A percentile compares a stretch with the other conserved stretches of the same genome.
These are phyloP conservation scores for Monosporascus sp. DNA, from an alignment of 2,329 filamentous ascomycete species.

Conservation along the genomic window DNA sequence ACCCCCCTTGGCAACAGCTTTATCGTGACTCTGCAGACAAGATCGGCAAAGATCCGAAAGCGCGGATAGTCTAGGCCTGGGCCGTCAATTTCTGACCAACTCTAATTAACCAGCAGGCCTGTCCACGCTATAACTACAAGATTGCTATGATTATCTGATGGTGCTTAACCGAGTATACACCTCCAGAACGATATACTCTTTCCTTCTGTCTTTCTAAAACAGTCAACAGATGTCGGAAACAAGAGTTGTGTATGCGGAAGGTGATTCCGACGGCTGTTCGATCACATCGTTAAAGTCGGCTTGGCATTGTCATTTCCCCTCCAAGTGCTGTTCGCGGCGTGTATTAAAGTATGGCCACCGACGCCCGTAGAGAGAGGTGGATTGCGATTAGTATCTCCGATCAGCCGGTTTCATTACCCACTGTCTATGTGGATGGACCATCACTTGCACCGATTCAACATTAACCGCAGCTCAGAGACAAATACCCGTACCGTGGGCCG, in stretches of 20 bases:
- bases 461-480: too few species aligned
- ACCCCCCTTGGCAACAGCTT: not conserved
- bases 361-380: not conserved
- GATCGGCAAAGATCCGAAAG: not conserved
- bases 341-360: not conserved
- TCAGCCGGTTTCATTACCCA: not conserved
- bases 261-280: not conserved
- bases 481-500: too few species aligned
- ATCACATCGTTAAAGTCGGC: not conserved
- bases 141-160: too few species aligned
- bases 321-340: not conserved
- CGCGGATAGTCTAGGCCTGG: not conserved
- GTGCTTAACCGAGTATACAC: too few species aligned
- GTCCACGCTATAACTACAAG: not conserved
- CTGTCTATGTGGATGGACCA: not conserved
- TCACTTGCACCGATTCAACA: too few species aligned
- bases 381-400: not conserved
- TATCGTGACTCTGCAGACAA: not conserved
- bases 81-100: not conserved
- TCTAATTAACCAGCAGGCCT: not conserved
- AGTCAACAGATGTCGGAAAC: too few species aligned
- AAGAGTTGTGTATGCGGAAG: too few species aligned
- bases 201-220: too few species aligned
- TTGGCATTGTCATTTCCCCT: not conserved
- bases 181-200: too few species aligned